Conservation (phyloP, 2,329 filamentous ascomycete species). For the Ophiostoma triangulosporum region DNA sequence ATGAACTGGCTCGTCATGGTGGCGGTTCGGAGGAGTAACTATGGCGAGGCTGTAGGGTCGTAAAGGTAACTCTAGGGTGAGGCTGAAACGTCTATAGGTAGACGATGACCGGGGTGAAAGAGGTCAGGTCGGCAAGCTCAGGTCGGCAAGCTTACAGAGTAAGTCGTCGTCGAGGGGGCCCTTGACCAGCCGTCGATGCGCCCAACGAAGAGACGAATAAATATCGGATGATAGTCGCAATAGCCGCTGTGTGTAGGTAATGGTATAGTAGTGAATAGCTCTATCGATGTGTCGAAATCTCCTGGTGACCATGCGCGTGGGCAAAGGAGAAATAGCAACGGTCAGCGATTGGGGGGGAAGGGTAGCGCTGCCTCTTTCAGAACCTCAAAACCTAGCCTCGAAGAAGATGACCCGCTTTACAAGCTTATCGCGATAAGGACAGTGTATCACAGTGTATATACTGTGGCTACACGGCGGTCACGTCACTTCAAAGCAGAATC, state of each 20-base stretch:
- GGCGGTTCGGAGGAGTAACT: background rate
- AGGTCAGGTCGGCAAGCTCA: too few relatives aligned
- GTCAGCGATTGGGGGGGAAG: background rate
- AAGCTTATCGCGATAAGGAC: conserved; percentile 8
- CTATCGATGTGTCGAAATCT: background rate
- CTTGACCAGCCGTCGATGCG: background rate
- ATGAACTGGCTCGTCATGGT: conserved; percentile 57
- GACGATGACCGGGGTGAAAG: background rate
- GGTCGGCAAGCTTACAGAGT: too few relatives aligned
- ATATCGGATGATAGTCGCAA: too few relatives aligned
- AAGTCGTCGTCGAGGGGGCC: background rate
- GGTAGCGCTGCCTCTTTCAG: background rate
- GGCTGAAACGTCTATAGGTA: too few relatives aligned
- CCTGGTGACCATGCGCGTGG: background rate
- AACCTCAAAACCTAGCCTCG: background rate
- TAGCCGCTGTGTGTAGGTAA: too few relatives aligned
- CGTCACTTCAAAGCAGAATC: too few relatives aligned
- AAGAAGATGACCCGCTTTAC: background rate
- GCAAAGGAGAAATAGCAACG: background rate
- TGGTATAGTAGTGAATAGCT: too few relatives aligned
- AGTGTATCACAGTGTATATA: background rate
- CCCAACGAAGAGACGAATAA: background rate
- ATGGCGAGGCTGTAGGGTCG: background rate
- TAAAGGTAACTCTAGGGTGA: too few relatives aligned
- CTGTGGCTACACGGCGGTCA: background rate